These are phyloP conservation scores for Pseudogymnoascus pannorum DNA, from an alignment of 2,329 filamentous ascomycete genomes.

Conservation along the genomic window DNA sequence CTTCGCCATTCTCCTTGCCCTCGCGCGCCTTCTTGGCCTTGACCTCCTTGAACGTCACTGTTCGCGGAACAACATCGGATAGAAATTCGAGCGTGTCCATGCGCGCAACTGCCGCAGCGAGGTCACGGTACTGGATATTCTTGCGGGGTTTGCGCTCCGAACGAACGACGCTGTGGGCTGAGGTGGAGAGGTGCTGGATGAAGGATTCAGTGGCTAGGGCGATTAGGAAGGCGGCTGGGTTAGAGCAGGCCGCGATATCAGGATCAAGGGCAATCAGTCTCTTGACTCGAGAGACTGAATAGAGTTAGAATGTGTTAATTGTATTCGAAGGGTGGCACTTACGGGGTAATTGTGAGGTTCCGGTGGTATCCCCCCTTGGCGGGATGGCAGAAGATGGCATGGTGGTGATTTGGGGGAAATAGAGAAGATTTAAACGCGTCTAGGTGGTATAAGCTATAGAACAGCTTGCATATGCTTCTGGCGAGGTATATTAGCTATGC, in stretches of 20 bases:
- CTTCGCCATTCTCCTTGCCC: constrained; percentile 22
- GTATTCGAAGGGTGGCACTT: constrained; percentile 34
- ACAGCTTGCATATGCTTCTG: not conserved
- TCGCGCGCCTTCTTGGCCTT: constrained; percentile 52
- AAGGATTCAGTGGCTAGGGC: constrained; percentile 94
- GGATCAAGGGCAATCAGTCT: constrained; percentile 88
- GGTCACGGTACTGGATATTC: constrained; percentile 92
- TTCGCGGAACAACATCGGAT: constrained; percentile 82
- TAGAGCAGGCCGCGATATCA: constrained; percentile 79
- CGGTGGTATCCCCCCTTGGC: constrained; percentile 73
- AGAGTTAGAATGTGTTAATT: constrained; percentile 11
- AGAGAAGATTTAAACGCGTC: not conserved
- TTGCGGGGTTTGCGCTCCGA: constrained; percentile 85
- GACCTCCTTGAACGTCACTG: constrained; percentile 70
- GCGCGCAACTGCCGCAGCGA: constrained; percentile 77
- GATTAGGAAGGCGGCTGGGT: constrained; percentile 90
- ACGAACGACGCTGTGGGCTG: constrained; percentile 82
- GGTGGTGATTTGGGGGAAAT: constrained; percentile 13
- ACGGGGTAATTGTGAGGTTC: constrained; percentile 80
- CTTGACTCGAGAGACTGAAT: constrained; percentile 81
- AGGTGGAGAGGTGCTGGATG: constrained; percentile 80
- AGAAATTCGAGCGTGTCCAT: constrained; percentile 95
- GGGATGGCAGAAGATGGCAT: constrained; percentile 87
- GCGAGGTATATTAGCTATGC: not conserved
- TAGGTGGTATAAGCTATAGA: not conserved